These are phyloP conservation scores for Ceratocystis destructans DNA, from an alignment of 2,329 filamentous ascomycete genomes.

Conservation along the genomic window DNA sequence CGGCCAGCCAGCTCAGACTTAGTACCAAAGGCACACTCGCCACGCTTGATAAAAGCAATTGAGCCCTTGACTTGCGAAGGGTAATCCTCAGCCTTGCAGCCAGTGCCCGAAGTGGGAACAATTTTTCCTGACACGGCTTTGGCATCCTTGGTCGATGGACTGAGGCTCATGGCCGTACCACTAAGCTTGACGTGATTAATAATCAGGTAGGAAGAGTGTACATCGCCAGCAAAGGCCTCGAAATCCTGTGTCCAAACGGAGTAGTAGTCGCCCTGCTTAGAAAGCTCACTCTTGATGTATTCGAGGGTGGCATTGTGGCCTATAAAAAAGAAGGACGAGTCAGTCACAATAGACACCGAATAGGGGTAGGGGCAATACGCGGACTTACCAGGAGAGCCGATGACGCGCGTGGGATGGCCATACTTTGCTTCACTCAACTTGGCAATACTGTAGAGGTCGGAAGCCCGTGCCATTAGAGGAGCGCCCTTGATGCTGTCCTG, in stretches of 20 bases:
- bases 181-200: slow-evolving; percentile 39
- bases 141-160: slow-evolving; percentile 48
- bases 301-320: slow-evolving; percentile 51
- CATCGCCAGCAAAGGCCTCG: slow-evolving; percentile 45
- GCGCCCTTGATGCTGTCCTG: slow-evolving; percentile 42
- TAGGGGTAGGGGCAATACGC: slow-evolving; percentile 11
- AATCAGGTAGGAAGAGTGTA: slow-evolving; percentile 45
- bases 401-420: slow-evolving; percentile 56
- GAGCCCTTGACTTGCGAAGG: slow-evolving; percentile 43
- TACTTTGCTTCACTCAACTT: slow-evolving; percentile 45
- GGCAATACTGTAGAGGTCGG: slow-evolving; percentile 49
- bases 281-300: slow-evolving; percentile 45
- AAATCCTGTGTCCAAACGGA: slow-evolving; percentile 49
- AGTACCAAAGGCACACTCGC: slow-evolving; percentile 54
- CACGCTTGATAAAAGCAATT: slow-evolving; percentile 58
- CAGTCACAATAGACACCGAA: not conserved
- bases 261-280: slow-evolving; percentile 46
- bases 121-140: slow-evolving; percentile 47
- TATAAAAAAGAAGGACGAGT: not conserved
- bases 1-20: slow-evolving; percentile 56
- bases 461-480: slow-evolving; percentile 44
- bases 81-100: slow-evolving; percentile 52
- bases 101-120: slow-evolving; percentile 46
- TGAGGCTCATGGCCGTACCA: slow-evolving; percentile 48
- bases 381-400: slow-evolving; percentile 46